Evolutionary conservation across 148 eudicot species (phyloP).

Genomic region (Rhododendron ferrugineum): DNA sequence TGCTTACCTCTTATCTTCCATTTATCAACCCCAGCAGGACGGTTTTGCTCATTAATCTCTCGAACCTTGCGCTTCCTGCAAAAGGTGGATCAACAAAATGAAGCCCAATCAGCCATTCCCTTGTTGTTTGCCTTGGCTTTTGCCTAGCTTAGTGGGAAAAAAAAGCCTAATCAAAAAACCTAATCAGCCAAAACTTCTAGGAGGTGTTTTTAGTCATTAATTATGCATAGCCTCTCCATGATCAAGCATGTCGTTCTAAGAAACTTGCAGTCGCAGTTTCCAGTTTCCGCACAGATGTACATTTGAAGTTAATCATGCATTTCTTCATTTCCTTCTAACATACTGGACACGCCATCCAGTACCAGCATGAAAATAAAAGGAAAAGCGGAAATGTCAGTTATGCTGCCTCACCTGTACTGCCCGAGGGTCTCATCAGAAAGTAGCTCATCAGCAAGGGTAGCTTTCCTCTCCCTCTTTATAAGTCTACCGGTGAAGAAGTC

Average conservation of each 20-base stretch:
- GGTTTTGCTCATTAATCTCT: conserved; percentile 65
- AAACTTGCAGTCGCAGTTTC: not conserved
- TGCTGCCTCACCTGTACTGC: conserved; percentile 47
- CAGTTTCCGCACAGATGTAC: not conserved
- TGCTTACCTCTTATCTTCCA: conserved; percentile 61
- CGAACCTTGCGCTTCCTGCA: conserved; percentile 89
- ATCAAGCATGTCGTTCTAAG: not conserved
- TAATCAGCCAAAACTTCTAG: not conserved
- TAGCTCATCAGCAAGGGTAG: conserved; percentile 78
- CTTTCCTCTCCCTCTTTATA: conserved; percentile 80
- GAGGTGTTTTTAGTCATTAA: not conserved
- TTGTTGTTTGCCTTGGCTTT: not conserved
- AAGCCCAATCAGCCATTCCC: not conserved
- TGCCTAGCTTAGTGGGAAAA: not conserved
- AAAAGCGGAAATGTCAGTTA: not conserved
- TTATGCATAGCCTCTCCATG: not conserved
- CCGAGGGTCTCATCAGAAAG: conserved; percentile 51
- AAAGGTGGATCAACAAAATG: not conserved
- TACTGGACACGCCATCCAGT: not conserved
- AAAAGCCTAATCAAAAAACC: not conserved
- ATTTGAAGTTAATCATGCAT: not conserved
- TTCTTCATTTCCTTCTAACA: not conserved
- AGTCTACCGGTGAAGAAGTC: conserved; percentile 68
- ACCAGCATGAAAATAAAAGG: not conserved
- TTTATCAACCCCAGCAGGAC: conserved; percentile 65